These are phyloP conservation scores for Pichia eremophila DNA, from an alignment of 805 yeast genomes.

Conservation along the genomic window DNA sequence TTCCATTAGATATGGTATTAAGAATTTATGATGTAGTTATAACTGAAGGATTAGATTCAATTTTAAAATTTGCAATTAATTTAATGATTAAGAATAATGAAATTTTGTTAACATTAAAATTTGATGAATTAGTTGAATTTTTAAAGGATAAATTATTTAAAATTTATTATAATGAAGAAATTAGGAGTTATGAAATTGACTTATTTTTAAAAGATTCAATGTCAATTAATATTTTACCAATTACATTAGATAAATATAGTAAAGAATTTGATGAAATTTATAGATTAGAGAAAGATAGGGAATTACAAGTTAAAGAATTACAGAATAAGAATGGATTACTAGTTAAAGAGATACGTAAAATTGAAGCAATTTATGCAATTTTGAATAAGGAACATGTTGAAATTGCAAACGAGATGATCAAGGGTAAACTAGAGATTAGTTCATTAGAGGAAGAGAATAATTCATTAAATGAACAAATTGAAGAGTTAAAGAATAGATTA, in stretches of 20 bases:
- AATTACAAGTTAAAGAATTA: conserved; percentile 49
- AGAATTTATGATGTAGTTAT: conserved; percentile 82
- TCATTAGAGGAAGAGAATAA: conserved; percentile 66
- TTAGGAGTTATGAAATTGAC: conserved; percentile 46
- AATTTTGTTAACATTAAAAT: conserved; percentile 48
- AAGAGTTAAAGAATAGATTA: conserved; percentile 35
- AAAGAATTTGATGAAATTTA: conserved; percentile 72
- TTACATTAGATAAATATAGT: conserved; percentile 58
- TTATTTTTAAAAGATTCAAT: conserved; percentile 73
- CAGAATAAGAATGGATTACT: conserved; percentile 61
- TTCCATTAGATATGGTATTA: conserved; percentile 81
- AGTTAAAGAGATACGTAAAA: conserved; percentile 59
- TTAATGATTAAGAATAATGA: conserved; percentile 63
- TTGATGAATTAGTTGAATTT: conserved; percentile 69
- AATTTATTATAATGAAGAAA: not conserved
- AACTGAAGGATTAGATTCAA: conserved; percentile 84
- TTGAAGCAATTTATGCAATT: conserved; percentile 60
- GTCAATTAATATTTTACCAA: conserved; percentile 62
- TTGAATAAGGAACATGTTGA: conserved; percentile 78
- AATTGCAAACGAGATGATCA: conserved; percentile 80
- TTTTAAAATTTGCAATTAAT: conserved; percentile 76
- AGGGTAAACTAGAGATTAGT: conserved; percentile 66
- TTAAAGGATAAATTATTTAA: conserved; percentile 69
- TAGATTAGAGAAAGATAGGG: conserved; percentile 53
- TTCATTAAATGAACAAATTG: conserved; percentile 42